Evolutionary conservation across 768 basidiomycete genomes (phyloP).

Genomic region (Termitomyces sp.): DNA sequence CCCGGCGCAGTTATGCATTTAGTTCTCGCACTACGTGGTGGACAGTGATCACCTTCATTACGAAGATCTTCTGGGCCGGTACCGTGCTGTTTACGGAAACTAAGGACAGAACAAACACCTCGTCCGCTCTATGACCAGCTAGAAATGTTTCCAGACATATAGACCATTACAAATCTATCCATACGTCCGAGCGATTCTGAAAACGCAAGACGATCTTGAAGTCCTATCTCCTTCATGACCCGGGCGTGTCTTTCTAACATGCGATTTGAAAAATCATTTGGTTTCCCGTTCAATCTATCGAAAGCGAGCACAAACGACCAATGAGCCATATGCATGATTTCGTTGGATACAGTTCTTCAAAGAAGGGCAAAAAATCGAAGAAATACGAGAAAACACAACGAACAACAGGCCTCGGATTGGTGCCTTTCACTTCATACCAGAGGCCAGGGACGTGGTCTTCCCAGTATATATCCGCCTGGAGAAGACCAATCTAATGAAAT

Average conservation of each 20-base stretch:
- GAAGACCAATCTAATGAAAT: not conserved
- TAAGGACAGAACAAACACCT: not conserved
- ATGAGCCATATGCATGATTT: not conserved
- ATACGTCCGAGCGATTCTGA: not conserved
- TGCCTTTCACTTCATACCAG: too few relatives aligned
- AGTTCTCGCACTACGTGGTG: conserved; percentile 93
- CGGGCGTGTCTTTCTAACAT: not conserved
- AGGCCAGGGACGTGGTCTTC: too few relatives aligned
- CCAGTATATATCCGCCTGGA: too few relatives aligned
- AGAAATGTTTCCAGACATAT: not conserved
- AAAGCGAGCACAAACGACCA: not conserved
- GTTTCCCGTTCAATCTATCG: not conserved
- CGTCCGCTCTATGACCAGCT: not conserved
- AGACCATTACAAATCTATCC: not conserved
- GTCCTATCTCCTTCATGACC: too few relatives aligned
- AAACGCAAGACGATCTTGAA: not conserved
- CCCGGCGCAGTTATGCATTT: conserved; percentile 90
- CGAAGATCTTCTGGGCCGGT: not conserved
- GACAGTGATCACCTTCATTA: conserved; percentile 36
- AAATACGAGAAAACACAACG: too few relatives aligned
- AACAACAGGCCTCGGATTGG: not conserved
- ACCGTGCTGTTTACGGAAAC: conserved; percentile 8
- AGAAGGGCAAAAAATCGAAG: not conserved
- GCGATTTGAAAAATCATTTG: not conserved
- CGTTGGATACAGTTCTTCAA: not conserved